phyloP scores from a whole-genome alignment of 805 yeast species.

The Candida ipomoeae region DNA sequence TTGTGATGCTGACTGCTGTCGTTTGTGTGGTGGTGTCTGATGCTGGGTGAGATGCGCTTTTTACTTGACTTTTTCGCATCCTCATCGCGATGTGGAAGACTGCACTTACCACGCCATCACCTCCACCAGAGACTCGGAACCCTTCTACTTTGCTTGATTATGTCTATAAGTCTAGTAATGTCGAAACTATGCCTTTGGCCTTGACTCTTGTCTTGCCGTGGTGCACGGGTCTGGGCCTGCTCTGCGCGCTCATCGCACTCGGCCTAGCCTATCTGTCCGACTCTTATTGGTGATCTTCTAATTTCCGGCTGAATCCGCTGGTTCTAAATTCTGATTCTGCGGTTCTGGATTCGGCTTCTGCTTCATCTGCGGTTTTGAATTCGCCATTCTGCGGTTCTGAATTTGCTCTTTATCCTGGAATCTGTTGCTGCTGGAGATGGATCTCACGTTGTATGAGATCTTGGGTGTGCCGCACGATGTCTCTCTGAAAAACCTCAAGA shows the following conservation, averaged over 20 bases:
- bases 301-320: too few species aligned
- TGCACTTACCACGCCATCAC: constrained; percentile 1
- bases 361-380: not conserved
- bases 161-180: not conserved
- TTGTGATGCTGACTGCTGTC: too few species aligned
- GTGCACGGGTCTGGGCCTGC: not conserved
- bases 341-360: not conserved
- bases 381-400: too few species aligned
- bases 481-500: constrained; percentile 41
- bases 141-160: not conserved
- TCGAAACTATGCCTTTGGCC: not conserved
- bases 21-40: too few species aligned
- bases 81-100: constrained; percentile 1
- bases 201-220: not conserved
- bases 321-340: too few species aligned
- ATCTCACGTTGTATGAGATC: constrained; percentile 45
- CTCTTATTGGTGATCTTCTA: too few species aligned
- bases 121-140: too few species aligned
- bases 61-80: constrained; percentile 3
- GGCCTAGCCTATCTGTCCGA: not conserved
- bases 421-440: constrained; percentile 1
- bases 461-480: constrained; percentile 48
- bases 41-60: constrained; percentile 1
- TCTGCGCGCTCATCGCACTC: not conserved
- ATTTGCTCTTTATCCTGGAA: too few species aligned